Evolutionary conservation across 306 rosid genomes (phyloP), one percentile per base, ranked within the genome.

Genomic region (Citrullus colocynthis): DNA sequence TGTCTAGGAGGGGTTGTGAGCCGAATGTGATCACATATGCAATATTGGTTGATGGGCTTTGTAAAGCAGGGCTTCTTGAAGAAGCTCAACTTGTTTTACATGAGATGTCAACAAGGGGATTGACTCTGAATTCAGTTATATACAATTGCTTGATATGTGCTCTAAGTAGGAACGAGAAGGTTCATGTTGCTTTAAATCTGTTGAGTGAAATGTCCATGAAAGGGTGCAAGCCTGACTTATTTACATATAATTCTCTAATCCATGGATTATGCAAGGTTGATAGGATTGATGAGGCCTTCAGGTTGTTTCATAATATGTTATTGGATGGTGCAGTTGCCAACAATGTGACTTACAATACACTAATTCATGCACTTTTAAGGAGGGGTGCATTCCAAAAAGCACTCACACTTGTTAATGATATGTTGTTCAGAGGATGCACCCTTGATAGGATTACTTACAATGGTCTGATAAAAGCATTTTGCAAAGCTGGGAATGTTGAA

Each of bases 21-120:
- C 98, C 98, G 20, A 90, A 89, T 81, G 89, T 88, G 76, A 85
- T 89, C 75, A 92, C 98, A 7, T 94, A 94, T 86, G 92, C 96
- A 16, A 88, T 78, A 79, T 81, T 94, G 85, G 84, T 92, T 41
- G 87, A 89, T 82, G 88, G 91, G 63, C 85, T 88, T 79, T 92
- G 97, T 90, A 92, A 85, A 87, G 88, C 83, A 45, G 91, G 95
- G 20, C 85, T 48, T 58, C 84, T 89, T 6, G 88, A 83, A 82
- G 93, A 89, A 85, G 96, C 91, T 74, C 69, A 77, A 17, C 80
- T 77, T 65, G 76, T 94, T 82, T 83, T 94, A 84, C 81, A 87
- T 78, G 84, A 85, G 88, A 94, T 94, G 97, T 80, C 86, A 65
- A 81, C 79, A 48, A 84, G 88, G 84, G 97, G 93, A 76, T 70